phyloP scores from a whole-genome alignment of 371 early-diverging fungal species.

The Syncephalastrum racemosum region DNA sequence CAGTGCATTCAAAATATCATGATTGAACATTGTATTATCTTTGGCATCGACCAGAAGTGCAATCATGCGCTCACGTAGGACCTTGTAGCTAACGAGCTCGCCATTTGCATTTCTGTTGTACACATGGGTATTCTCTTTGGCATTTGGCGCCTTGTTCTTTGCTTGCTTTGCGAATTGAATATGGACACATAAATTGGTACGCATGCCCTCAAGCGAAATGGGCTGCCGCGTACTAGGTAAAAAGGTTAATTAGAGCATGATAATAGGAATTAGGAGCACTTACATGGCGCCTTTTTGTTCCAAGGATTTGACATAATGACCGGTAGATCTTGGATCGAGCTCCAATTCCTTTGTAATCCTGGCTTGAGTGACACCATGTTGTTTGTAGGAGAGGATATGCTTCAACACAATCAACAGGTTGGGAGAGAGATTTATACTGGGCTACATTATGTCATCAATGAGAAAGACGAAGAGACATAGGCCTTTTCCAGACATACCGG shows the following conservation, averaged over 20 bases:
- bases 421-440: slow-evolving; percentile 20
- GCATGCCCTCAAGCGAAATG: slow-evolving; percentile 15
- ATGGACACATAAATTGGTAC: slow-evolving; percentile 41
- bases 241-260: background rate
- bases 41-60: slow-evolving; percentile 27
- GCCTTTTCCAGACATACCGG: slow-evolving; percentile 24
- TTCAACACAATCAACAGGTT: slow-evolving; percentile 24
- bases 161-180: slow-evolving; percentile 15
- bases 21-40: slow-evolving; percentile 21
- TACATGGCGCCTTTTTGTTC: slow-evolving; percentile 41
- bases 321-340: slow-evolving; percentile 42
- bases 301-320: slow-evolving; percentile 37
- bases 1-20: slow-evolving; percentile 37
- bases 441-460: slow-evolving; percentile 12
- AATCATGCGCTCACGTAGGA: slow-evolving; percentile 15
- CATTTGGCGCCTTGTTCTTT: slow-evolving; percentile 6
- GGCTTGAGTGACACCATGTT: slow-evolving; percentile 34
- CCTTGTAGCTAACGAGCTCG: slow-evolving; percentile 13
- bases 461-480: background rate
- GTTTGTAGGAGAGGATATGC: slow-evolving; percentile 20
- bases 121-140: background rate
- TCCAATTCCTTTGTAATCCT: slow-evolving; percentile 22
- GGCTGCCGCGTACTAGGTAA: slow-evolving; percentile 22
- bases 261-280: background rate
- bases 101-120: slow-evolving; percentile 33